A percentile compares a stretch with the other conserved stretches of the same genome.
These are phyloP conservation scores for Rossbeevera mucosa DNA, from an alignment of 768 basidiomycete species.

Conservation along the genomic window DNA sequence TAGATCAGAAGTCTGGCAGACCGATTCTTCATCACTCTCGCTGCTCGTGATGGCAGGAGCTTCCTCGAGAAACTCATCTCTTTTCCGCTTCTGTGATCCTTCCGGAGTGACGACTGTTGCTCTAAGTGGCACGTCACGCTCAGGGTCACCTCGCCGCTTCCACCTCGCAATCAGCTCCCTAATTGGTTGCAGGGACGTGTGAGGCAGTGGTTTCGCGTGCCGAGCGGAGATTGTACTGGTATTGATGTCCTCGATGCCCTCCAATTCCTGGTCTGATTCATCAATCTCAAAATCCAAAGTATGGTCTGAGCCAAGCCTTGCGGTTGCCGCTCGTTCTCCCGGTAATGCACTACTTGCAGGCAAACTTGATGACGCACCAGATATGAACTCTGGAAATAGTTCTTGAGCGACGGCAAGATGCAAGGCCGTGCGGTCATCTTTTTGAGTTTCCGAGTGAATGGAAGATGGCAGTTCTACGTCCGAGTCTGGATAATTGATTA, in stretches of 20 bases:
- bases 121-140: not conserved
- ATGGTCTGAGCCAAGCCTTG: not conserved
- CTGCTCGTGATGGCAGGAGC: constrained; percentile 12
- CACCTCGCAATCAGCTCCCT: constrained; percentile 8
- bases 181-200: constrained; percentile 11
- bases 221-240: not conserved
- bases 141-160: constrained; percentile 7
- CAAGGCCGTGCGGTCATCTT: not conserved
- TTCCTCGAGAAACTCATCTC: constrained; percentile 5
- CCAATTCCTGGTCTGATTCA: not conserved
- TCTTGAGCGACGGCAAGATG: constrained; percentile 1
- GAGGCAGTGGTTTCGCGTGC: not conserved
- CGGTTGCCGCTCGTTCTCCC: not conserved
- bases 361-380: not conserved
- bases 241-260: not conserved
- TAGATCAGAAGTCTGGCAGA: constrained; percentile 15
- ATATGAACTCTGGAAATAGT: not conserved
- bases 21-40: constrained; percentile 13
- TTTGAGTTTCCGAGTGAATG: constrained; percentile 1
- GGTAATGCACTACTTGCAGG: not conserved
- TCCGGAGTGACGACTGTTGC: not conserved
- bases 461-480: constrained; percentile 12
- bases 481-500: constrained; percentile 5
- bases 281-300: constrained; percentile 9
- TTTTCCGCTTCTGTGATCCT: constrained; percentile 6